These are phyloP conservation scores for Globisporangium paddicum DNA, from an alignment of 352 stramenopile species.

Conservation along the genomic window DNA sequence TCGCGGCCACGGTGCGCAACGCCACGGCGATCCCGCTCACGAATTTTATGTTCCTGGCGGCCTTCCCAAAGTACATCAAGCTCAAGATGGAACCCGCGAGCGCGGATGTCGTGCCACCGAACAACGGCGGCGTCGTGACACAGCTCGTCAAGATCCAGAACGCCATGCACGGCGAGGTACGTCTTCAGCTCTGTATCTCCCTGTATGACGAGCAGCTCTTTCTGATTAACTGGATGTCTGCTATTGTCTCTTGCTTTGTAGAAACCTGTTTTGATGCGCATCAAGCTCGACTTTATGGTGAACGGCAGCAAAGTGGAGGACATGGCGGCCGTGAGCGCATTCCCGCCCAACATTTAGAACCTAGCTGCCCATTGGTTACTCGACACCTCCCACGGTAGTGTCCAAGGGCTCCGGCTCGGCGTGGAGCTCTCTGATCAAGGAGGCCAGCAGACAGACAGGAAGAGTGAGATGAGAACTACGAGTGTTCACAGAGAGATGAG, in stretches of 20 bases:
- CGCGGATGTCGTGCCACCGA: constrained; percentile 86
- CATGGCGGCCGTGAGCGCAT: constrained; percentile 75
- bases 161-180: constrained; percentile 89
- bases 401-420: too few relatives aligned
- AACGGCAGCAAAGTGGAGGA: constrained; percentile 85
- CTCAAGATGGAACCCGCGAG: constrained; percentile 97
- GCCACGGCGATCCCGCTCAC: constrained; percentile 79
- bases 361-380: background rate
- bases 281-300: constrained; percentile 81
- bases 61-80: constrained; percentile 97
- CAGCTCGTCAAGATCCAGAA: constrained; percentile 97
- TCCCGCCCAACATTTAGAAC: constrained; percentile 65
- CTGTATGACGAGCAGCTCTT: background rate
- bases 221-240: background rate
- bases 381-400: background rate
- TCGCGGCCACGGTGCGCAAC: constrained; percentile 94
- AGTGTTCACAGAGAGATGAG: background rate
- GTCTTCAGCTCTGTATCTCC: background rate
- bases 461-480: background rate
- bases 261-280: constrained; percentile 86
- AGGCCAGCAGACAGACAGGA: background rate
- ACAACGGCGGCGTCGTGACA: constrained; percentile 79
- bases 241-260: constrained; percentile 16
- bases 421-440: too few relatives aligned
- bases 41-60: constrained; percentile 92